phyloP scores from a whole-genome alignment of 345 rosid species.

The Hypericum androsaemum region DNA sequence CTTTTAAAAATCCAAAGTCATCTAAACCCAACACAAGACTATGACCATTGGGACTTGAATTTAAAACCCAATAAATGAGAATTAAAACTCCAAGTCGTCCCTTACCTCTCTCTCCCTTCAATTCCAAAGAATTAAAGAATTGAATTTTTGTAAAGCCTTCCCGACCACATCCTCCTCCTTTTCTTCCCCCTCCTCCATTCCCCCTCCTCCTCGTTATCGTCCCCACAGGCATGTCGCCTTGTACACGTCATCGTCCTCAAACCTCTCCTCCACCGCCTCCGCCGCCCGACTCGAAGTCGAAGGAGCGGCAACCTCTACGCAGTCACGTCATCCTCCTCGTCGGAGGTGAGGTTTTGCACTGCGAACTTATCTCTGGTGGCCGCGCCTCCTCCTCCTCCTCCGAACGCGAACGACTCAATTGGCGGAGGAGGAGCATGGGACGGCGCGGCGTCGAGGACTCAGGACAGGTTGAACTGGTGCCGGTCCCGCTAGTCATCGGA shows the following conservation, averaged over 20 bases:
- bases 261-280: no score
- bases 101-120: slow-evolving; percentile 61
- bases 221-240: slow-evolving; percentile 35
- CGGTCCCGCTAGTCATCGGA: slow-evolving; percentile 85
- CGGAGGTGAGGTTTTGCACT: slow-evolving; percentile 12
- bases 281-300: no score
- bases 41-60: no score
- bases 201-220: slow-evolving; percentile 26
- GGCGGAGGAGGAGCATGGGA: slow-evolving; percentile 36
- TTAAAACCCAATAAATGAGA: no score
- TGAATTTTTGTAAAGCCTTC: slow-evolving; percentile 77
- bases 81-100: no score
- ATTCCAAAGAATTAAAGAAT: slow-evolving; percentile 65
- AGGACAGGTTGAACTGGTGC: slow-evolving; percentile 61
- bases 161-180: slow-evolving; percentile 73
- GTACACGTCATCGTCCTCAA: no score
- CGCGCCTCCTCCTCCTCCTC: slow-evolving; percentile 2
- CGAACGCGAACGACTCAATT: slow-evolving; percentile 71
- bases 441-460: no score
- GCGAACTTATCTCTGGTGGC: neutral
- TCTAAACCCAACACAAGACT: no score
- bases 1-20: no score
- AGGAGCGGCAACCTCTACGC: slow-evolving; percentile 34
- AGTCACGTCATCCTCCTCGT: slow-evolving; percentile 28
- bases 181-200: slow-evolving; percentile 9